Evolutionary conservation across 805 yeast genomes (phyloP).

Genomic region (Yamadazyma insecticola): DNA sequence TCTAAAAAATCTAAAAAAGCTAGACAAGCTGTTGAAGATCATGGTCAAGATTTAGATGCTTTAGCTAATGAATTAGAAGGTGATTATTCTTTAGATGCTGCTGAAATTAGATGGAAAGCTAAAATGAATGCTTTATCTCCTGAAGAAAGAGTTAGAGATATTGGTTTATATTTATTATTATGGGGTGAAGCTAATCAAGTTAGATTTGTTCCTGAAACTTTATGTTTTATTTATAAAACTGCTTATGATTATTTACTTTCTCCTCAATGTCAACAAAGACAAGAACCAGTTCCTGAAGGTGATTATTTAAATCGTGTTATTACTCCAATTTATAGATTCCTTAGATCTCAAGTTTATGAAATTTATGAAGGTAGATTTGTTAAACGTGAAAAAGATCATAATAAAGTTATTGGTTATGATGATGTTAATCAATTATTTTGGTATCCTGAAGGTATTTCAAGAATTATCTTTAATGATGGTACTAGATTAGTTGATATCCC

Average conservation of each 20-base stretch:
- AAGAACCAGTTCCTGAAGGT: constrained; percentile 81
- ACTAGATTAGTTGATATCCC: constrained; percentile 88
- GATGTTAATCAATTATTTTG: constrained; percentile 98
- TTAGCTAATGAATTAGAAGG: constrained; percentile 72
- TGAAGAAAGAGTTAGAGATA: constrained; percentile 74
- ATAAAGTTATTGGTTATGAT: constrained; percentile 84
- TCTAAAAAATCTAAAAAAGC: constrained; percentile 77
- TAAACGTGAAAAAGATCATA: constrained; percentile 83
- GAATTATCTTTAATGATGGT: constrained; percentile 89
- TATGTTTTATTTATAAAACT: constrained; percentile 93
- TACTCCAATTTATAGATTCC: constrained; percentile 81
- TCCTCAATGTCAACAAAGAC: constrained; percentile 86
- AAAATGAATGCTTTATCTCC: constrained; percentile 69
- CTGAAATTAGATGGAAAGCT: constrained; percentile 86
- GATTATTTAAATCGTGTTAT: constrained; percentile 88
- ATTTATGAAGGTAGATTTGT: constrained; percentile 76
- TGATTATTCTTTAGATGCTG: constrained; percentile 76
- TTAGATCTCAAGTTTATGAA: constrained; percentile 79
- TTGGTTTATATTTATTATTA: constrained; percentile 66
- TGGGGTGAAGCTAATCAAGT: constrained; percentile 96
- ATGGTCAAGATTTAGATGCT: constrained; percentile 55
- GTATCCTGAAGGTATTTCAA: constrained; percentile 98
- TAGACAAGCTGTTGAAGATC: constrained; percentile 62
- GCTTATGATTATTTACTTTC: constrained; percentile 86
- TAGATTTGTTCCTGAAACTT: constrained; percentile 84